Percentiles rank a stretch among this genome's conserved stretches.
phyloP scores from a whole-genome alignment of 441 rosid species.

The Populus trichocarpa region DNA sequence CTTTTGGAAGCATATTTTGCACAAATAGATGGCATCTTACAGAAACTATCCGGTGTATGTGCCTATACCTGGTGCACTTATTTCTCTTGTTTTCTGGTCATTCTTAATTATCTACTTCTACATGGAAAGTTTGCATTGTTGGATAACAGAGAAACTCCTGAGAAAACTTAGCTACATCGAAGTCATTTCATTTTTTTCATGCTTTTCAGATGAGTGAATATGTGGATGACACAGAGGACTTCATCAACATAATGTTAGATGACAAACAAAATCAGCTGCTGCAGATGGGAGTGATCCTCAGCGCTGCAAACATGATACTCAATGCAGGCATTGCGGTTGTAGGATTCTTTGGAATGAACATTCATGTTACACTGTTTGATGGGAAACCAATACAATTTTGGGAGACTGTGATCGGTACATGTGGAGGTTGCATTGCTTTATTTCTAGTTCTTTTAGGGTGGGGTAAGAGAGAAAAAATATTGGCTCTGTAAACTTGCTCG shows the following conservation, averaged over 20 bases:
- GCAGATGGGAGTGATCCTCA: slow-evolving; percentile 54
- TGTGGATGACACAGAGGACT: slow-evolving; percentile 51
- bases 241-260: slow-evolving; percentile 52
- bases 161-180: not conserved
- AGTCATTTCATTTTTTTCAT: not conserved
- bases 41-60: slow-evolving; percentile 43
- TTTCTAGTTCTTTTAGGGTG: slow-evolving; percentile 34
- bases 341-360: slow-evolving; percentile 53
- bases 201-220: slow-evolving; percentile 36
- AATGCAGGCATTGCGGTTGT: slow-evolving; percentile 45
- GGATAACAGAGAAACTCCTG: not conserved
- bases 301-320: slow-evolving; percentile 40
- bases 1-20: slow-evolving; percentile 53
- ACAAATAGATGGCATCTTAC: slow-evolving; percentile 42
- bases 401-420: slow-evolving; percentile 30
- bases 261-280: slow-evolving; percentile 49
- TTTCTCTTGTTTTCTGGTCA: not conserved
- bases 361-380: slow-evolving; percentile 27
- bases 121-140: slow-evolving; percentile 18
- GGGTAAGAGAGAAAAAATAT: slow-evolving; percentile 35
- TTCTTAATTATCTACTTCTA: not conserved
- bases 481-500: slow-evolving; percentile 22
- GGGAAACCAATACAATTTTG: slow-evolving; percentile 28
- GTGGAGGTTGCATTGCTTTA: slow-evolving; percentile 29
- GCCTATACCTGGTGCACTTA: not conserved